These are phyloP conservation scores for Penicillium sp. DNA, from an alignment of 2,329 filamentous ascomycete species.

Conservation along the genomic window DNA sequence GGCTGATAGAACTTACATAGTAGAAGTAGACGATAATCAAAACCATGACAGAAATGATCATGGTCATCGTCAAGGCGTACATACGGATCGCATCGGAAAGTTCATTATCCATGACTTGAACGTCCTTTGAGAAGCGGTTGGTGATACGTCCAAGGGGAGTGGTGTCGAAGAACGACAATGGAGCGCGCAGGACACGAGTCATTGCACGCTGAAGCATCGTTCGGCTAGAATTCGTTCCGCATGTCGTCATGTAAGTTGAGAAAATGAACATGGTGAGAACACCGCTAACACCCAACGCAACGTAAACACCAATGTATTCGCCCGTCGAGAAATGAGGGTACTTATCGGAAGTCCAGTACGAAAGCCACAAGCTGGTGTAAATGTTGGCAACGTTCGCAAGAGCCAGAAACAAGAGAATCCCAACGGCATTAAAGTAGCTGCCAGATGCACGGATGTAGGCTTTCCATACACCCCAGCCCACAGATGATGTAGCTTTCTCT, in stretches of 20 bases:
- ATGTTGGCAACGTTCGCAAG: slow-evolving; percentile 83
- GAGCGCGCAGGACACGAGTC: slow-evolving; percentile 66
- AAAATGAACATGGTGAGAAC: slow-evolving; percentile 77
- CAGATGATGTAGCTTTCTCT: slow-evolving; percentile 67
- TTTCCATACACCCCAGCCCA: slow-evolving; percentile 76
- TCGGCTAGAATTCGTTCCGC: slow-evolving; percentile 79
- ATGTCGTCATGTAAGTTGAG: slow-evolving; percentile 72
- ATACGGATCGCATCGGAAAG: slow-evolving; percentile 87
- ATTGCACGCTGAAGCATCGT: slow-evolving; percentile 79
- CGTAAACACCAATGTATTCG: slow-evolving; percentile 69
- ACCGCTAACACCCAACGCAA: slow-evolving; percentile 69
- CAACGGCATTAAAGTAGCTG: slow-evolving; percentile 61
- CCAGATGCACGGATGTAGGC: slow-evolving; percentile 75
- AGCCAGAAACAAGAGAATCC: slow-evolving; percentile 64
- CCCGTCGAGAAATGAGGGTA: slow-evolving; percentile 64
- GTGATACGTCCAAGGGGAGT: slow-evolving; percentile 93
- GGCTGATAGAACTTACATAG: slow-evolving; percentile 51
- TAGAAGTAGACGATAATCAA: slow-evolving; percentile 95
- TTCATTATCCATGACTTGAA: slow-evolving; percentile 95
- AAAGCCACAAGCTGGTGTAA: slow-evolving; percentile 84
- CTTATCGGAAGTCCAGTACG: slow-evolving; percentile 84
- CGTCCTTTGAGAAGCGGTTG: slow-evolving; percentile 92
- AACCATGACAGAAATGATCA: slow-evolving; percentile 79
- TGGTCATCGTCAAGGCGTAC: slow-evolving; percentile 82
- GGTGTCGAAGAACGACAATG: slow-evolving; percentile 93